Conservation (phyloP, 257 asterid genomes). For the Nicotiana attenuata region DNA sequence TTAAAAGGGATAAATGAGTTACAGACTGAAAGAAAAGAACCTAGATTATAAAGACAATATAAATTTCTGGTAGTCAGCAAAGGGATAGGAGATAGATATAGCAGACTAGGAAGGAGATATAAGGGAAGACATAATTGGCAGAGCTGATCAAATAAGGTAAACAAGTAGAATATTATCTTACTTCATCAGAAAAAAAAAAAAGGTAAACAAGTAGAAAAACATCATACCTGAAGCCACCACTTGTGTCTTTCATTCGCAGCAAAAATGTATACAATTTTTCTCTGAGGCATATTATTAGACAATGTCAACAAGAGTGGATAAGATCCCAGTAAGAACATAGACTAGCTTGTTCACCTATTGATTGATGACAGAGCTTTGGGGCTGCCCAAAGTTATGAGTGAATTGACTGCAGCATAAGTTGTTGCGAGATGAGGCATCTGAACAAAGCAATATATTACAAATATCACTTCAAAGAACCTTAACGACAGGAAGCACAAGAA, state of each 20-base stretch:
- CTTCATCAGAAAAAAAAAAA: too few species aligned
- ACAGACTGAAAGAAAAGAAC: not conserved
- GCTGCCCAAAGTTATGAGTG: constrained; percentile 81
- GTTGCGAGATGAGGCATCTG: constrained; percentile 99
- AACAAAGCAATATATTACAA: not conserved
- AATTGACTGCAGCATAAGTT: constrained; percentile 84
- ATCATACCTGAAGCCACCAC: constrained; percentile 93
- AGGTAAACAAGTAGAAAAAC: not conserved
- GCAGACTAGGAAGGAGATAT: not conserved
- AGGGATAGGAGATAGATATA: not conserved
- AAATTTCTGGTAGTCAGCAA: not conserved
- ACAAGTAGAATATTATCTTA: not conserved
- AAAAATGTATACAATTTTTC: constrained; percentile 46
- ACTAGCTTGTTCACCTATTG: constrained; percentile 45
- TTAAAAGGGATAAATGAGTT: not conserved
- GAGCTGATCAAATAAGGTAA: not conserved
- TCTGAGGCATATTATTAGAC: constrained; percentile 36
- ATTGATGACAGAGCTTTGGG: constrained; percentile 66
- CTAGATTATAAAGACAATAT: not conserved
- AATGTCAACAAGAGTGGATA: constrained; percentile 7
- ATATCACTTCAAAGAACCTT: constrained; percentile 3
- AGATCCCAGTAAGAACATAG: constrained; percentile 2
- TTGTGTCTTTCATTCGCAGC: constrained; percentile 73
- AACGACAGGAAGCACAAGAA: not conserved
- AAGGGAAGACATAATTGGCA: not conserved